Percentiles rank a stretch among this genome's conserved stretches.
Conservation (phyloP, 805 yeast species). For the Saccharomycopsis schoenii region DNA sequence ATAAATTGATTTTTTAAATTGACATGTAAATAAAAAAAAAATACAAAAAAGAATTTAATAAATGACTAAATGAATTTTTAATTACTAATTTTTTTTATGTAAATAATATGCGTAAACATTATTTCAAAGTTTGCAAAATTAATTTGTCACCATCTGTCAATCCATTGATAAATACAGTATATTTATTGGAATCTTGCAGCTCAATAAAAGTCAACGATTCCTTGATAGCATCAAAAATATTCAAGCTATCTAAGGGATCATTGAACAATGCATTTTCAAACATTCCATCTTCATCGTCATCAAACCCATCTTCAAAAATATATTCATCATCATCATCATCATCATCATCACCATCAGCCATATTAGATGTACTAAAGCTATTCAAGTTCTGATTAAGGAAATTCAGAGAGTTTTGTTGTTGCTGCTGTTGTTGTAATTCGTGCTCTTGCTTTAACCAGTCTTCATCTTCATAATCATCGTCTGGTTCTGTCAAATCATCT, state of each 20-base stretch:
- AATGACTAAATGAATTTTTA: neutral
- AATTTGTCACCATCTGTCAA: slow-evolving; percentile 5
- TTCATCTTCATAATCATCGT: slow-evolving; percentile 21
- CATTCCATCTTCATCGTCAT: slow-evolving; percentile 62
- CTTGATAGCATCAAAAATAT: slow-evolving; percentile 60
- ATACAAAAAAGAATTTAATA: neutral
- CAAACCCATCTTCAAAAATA: slow-evolving; percentile 28
- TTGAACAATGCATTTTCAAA: slow-evolving; percentile 76
- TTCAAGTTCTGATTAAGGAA: neutral
- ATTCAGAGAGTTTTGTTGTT: neutral
- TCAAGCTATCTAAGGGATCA: slow-evolving; percentile 68
- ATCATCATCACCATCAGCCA: neutral
- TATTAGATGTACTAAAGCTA: neutral
- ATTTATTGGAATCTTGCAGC: slow-evolving; percentile 36
- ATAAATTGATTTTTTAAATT: neutral
- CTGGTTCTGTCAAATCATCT: slow-evolving; percentile 26
- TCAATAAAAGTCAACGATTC: slow-evolving; percentile 42
- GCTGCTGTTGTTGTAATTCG: neutral
- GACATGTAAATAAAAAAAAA: neutral
- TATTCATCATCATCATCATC: slow-evolving; percentile 26
- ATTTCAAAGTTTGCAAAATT: slow-evolving; percentile 3
- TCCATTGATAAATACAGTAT: slow-evolving; percentile 37
- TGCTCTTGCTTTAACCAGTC: slow-evolving; percentile 15
- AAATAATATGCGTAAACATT: neutral
- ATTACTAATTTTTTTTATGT: neutral